Evolutionary conservation across 2,329 filamentous ascomycete genomes (phyloP).

Genomic region (Xylariaceae sp.): DNA sequence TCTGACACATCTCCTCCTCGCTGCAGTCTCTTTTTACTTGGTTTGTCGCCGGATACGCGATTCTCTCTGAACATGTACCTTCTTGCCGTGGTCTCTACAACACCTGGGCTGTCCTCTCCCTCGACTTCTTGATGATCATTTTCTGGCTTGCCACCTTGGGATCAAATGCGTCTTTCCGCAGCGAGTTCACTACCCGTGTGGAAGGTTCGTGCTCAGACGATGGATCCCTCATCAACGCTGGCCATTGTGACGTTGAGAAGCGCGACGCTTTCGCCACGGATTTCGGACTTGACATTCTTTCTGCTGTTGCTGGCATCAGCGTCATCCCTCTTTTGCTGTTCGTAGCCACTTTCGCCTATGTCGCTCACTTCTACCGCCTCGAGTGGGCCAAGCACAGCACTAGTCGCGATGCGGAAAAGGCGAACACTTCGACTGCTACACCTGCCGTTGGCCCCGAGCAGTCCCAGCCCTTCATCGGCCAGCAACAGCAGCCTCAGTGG

Average conservation of each 20-base stretch:
- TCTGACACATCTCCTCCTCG: conserved; percentile 7
- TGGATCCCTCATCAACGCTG: conserved; percentile 38
- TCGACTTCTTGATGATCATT: conserved; percentile 42
- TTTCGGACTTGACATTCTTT: conserved; percentile 33
- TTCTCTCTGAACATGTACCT: conserved; percentile 39
- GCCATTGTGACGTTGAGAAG: conserved; percentile 31
- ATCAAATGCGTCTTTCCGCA: conserved; percentile 38
- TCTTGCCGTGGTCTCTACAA: conserved; percentile 37
- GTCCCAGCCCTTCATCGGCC: conserved; percentile 16
- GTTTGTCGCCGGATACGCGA: conserved; percentile 39
- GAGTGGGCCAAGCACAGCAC: conserved; percentile 17
- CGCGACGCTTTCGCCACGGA: conserved; percentile 33
- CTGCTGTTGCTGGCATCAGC: conserved; percentile 41
- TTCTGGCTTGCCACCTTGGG: conserved; percentile 45
- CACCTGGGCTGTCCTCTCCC: conserved; percentile 40
- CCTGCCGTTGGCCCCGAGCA: conserved; percentile 7
- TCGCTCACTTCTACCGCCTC: conserved; percentile 31
- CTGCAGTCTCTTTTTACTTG: conserved; percentile 43
- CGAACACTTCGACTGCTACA: neutral
- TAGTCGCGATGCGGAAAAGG: conserved; percentile 24
- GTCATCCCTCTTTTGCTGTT: conserved; percentile 36
- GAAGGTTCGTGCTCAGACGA: conserved; percentile 32
- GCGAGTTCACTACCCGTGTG: conserved; percentile 33
- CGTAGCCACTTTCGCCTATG: conserved; percentile 30
- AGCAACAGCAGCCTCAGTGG: conserved; percentile 19